Conservation (phyloP, 148 eudicot genomes). For the Rhododendron molle region DNA sequence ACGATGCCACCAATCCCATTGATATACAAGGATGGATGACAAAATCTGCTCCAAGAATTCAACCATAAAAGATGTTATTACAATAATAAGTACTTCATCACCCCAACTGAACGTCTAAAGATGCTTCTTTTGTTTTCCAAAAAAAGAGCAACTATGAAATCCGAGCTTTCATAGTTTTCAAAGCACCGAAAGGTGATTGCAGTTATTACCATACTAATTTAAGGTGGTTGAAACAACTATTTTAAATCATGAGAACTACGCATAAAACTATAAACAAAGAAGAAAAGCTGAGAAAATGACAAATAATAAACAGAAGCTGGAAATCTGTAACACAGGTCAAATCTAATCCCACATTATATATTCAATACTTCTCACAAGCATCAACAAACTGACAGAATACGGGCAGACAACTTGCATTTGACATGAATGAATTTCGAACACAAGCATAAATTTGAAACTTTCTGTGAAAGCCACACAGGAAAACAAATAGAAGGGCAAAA, state of each 20-base stretch:
- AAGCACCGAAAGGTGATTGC: not conserved
- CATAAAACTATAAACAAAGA: not conserved
- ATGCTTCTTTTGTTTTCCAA: not conserved
- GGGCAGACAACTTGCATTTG: not conserved
- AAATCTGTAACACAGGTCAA: not conserved
- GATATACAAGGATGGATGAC: not conserved
- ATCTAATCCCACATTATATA: not conserved
- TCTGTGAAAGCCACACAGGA: not conserved
- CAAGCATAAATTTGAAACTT: not conserved
- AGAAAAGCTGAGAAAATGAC: not conserved
- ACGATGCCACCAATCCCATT: not conserved
- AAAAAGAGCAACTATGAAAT: not conserved
- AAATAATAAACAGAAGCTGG: not conserved
- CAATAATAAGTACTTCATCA: not conserved
- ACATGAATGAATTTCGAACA: not conserved
- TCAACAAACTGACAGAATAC: not conserved
- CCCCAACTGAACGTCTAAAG: not conserved
- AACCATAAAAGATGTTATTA: not conserved
- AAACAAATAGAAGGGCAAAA: slow-evolving; percentile 9
- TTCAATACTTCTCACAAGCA: not conserved
- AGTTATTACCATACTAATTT: not conserved
- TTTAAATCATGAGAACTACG: not conserved
- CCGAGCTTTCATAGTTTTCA: not conserved
- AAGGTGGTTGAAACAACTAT: not conserved
- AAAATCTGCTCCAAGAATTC: not conserved